Evolutionary conservation across 768 basidiomycete genomes (phyloP).

Genomic region (Hortiboletus campestris): DNA sequence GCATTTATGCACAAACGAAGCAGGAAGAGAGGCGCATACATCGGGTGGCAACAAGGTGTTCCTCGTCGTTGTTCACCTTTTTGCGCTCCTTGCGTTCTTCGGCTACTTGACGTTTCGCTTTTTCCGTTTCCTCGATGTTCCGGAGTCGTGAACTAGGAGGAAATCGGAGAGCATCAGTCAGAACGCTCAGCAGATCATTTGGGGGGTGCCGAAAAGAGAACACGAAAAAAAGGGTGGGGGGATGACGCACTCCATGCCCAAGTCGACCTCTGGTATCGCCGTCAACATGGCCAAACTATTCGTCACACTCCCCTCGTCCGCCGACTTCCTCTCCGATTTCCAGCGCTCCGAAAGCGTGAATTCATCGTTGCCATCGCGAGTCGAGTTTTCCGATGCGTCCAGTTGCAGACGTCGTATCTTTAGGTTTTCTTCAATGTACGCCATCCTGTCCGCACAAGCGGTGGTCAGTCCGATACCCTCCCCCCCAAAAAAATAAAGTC

Average conservation of each 20-base stretch:
- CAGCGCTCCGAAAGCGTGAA: slow-evolving; percentile 70
- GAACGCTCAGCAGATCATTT: too few relatives aligned
- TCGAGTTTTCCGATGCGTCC: slow-evolving; percentile 45
- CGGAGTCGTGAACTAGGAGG: slow-evolving; percentile 70
- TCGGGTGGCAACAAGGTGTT: slow-evolving; percentile 80
- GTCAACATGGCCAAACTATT: slow-evolving; percentile 95
- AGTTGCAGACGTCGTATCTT: slow-evolving; percentile 61
- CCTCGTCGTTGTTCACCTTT: slow-evolving; percentile 61
- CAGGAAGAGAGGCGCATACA: slow-evolving; percentile 54
- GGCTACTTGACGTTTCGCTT: slow-evolving; percentile 83
- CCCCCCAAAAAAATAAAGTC: background rate
- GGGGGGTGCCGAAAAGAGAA: too few relatives aligned
- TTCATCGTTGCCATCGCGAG: slow-evolving; percentile 62
- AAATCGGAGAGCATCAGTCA: too few relatives aligned
- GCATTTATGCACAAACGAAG: background rate
- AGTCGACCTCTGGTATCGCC: slow-evolving; percentile 95
- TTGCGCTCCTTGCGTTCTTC: slow-evolving; percentile 67
- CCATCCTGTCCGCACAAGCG: slow-evolving; percentile 59
- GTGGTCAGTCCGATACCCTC: background rate
- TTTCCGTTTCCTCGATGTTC: slow-evolving; percentile 98
- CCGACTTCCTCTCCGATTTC: slow-evolving; percentile 52
- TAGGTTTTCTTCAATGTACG: slow-evolving; percentile 94
- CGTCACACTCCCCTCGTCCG: slow-evolving; percentile 90
- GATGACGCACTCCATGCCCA: slow-evolving; percentile 91
- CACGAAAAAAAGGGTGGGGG: too few relatives aligned